Evolutionary conservation across 441 rosid species (phyloP).

Genomic region (Adansonia grandidieri): DNA sequence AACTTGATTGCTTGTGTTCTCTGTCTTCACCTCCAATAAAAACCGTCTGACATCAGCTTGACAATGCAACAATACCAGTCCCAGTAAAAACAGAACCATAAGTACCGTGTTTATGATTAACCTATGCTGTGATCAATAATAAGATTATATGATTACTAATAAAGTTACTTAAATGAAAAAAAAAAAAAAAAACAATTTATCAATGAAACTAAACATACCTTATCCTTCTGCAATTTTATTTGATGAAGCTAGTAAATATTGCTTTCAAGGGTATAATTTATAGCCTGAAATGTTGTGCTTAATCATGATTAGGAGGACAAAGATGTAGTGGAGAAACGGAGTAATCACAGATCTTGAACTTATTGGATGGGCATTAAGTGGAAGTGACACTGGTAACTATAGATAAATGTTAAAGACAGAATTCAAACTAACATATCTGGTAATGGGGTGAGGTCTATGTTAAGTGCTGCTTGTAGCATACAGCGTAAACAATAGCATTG

Average conservation of each 20-base stretch:
- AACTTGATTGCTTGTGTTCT: neutral
- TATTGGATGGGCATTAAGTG: conserved; percentile 11
- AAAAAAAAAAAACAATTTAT: neutral
- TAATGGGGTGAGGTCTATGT: neutral
- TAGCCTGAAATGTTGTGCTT: conserved; percentile 18
- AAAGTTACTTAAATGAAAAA: neutral
- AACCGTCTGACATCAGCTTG: conserved; percentile 33
- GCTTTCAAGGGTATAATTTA: conserved; percentile 26
- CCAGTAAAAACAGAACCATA: conserved; percentile 26
- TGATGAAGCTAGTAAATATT: conserved; percentile 20
- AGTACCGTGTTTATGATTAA: conserved; percentile 32
- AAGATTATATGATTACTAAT: neutral
- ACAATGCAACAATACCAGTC: conserved; percentile 26
- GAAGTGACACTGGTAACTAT: conserved; percentile 22
- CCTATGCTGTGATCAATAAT: conserved; percentile 19
- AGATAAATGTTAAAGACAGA: conserved; percentile 6
- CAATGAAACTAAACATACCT: conserved; percentile 10
- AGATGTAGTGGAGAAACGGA: conserved; percentile 21
- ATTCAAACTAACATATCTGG: neutral
- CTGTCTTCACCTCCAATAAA: neutral
- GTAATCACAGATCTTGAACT: conserved; percentile 24
- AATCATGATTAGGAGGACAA: conserved; percentile 34
- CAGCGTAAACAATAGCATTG: conserved; percentile 11
- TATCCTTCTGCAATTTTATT: conserved; percentile 17
- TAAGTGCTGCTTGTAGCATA: conserved; percentile 7